phyloP scores from a whole-genome alignment of 129 eudicot species.

The Helianthus annuus region DNA sequence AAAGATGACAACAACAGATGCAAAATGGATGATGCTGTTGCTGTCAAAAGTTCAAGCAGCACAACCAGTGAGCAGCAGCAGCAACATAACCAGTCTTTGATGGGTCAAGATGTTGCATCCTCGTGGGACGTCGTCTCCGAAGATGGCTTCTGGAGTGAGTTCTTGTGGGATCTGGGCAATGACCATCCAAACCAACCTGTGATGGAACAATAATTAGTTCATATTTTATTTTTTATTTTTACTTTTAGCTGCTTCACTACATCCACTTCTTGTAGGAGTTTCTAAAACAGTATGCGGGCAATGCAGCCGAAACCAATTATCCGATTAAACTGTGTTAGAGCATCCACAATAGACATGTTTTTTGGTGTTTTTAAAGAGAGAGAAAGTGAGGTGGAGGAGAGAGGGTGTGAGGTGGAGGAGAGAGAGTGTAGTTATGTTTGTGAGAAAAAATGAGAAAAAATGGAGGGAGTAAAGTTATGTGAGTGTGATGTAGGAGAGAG shows the following conservation, averaged over 20 bases:
- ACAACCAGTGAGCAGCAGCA: slow-evolving; percentile 17
- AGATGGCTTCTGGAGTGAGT: slow-evolving; percentile 20
- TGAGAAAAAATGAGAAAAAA: no score
- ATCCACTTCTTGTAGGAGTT: slow-evolving; percentile 10
- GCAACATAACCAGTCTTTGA: slow-evolving; percentile 3
- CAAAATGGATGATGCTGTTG: neutral
- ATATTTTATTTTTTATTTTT: no score
- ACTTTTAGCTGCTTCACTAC: neutral
- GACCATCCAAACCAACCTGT: slow-evolving; percentile 10
- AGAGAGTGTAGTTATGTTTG: no score
- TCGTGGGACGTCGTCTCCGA: slow-evolving; percentile 25
- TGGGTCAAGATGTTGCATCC: slow-evolving; percentile 27
- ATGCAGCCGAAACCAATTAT: neutral
- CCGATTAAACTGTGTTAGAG: neutral
- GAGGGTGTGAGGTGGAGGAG: no score
- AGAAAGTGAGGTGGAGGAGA: no score
- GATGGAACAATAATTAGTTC: slow-evolving; percentile 19
- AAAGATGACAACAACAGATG: slow-evolving; percentile 12
- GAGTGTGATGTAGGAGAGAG: no score
- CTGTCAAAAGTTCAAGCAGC: neutral
- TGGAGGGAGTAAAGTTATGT: no score
- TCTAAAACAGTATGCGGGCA: neutral
- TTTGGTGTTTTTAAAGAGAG: no score
- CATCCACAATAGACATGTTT: no score
- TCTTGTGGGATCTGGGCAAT: slow-evolving; percentile 11